Base-by-base conservation (phyloP, 768 basidiomycete genomes). In the Lactifluus volemus region DNA sequence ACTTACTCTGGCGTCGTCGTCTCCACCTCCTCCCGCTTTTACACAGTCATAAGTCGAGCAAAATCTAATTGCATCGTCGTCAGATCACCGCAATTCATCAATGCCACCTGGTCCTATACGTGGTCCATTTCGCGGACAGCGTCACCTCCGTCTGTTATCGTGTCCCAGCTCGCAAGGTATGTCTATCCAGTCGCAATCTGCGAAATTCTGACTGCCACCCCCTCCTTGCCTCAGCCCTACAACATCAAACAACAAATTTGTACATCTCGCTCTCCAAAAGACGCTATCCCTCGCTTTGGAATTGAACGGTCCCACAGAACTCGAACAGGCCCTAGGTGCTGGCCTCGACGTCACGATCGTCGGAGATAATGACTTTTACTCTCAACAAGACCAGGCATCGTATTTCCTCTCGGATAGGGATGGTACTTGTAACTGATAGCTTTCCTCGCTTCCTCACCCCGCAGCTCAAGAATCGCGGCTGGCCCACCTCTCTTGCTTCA, bases 281-380 rank as follows among this genome's bases (percentile, higher is more conserved):
- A 84, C 89, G 3, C 73, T 96, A 48, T 71, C 78, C n/a, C 73
- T 94, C 42, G 84, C 84, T 2, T 74, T 77, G 34, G 89, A 92
- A 68, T 73, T 79, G 50, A 79, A 76, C 53, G 81, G 82, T 21
- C 66, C 73, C 34, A 64, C 73, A n/a, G 65, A 73, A 49, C 65
- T 84, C 66, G 71, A 74, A 38, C 71, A 75, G 48, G 65, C 72
- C 4, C 72, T 92, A 5, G 70, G 75, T 3, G 68, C 71, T 14
- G 88, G 84, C 34, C 76, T 96, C 59, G 81, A 90, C 65, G 84
- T 98, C 64, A 82, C 81, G 42, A 88, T 98, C 66, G 83, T 86
- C 30, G 96, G 93, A 10, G 93, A 93, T 72, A 98, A 99, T 68
- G 97, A 98, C 71, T 99, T 98, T 68, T 98, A 99, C 75, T 97